phyloP scores from a whole-genome alignment of 139 green algal species.

The Chlamydomonas applanata region DNA sequence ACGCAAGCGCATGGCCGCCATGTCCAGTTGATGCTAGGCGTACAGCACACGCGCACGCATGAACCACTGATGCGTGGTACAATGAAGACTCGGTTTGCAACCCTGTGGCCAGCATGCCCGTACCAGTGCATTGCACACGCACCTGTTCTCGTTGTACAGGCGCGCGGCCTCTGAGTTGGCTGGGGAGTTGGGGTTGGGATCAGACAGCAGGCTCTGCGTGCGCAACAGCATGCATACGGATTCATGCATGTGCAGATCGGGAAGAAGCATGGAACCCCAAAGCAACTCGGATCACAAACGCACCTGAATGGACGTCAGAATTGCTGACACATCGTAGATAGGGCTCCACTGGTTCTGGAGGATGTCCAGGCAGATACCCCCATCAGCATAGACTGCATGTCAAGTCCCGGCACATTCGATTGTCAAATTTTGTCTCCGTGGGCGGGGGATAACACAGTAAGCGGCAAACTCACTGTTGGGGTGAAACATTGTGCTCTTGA shows the following conservation, averaged over 20 bases:
- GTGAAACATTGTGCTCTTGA: slow-evolving; percentile 94
- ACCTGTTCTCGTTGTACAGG: slow-evolving; percentile 88
- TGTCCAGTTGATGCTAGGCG: too few species aligned
- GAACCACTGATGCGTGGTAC: too few species aligned
- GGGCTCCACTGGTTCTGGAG: slow-evolving; percentile 98
- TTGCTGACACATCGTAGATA: slow-evolving; percentile 97
- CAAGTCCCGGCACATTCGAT: not conserved
- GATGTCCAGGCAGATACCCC: slow-evolving; percentile 97
- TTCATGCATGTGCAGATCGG: too few species aligned
- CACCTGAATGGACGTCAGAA: slow-evolving; percentile 96
- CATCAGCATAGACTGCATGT: slow-evolving; percentile 91
- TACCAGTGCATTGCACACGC: not conserved
- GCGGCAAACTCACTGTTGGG: slow-evolving; percentile 80
- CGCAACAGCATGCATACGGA: not conserved
- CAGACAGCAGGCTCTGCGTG: slow-evolving; percentile 89
- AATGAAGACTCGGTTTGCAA: too few species aligned
- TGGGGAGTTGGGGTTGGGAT: slow-evolving; percentile 97
- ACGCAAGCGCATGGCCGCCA: too few species aligned
- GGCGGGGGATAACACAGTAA: not conserved
- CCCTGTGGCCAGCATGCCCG: too few species aligned
- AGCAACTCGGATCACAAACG: not conserved
- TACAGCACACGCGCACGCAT: too few species aligned
- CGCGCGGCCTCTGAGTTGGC: slow-evolving; percentile 95
- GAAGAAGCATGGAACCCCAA: too few species aligned
- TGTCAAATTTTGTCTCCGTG: not conserved